Base-by-base conservation (phyloP, 208 protist genomes). In the Leishmania aethiopica region DNA sequence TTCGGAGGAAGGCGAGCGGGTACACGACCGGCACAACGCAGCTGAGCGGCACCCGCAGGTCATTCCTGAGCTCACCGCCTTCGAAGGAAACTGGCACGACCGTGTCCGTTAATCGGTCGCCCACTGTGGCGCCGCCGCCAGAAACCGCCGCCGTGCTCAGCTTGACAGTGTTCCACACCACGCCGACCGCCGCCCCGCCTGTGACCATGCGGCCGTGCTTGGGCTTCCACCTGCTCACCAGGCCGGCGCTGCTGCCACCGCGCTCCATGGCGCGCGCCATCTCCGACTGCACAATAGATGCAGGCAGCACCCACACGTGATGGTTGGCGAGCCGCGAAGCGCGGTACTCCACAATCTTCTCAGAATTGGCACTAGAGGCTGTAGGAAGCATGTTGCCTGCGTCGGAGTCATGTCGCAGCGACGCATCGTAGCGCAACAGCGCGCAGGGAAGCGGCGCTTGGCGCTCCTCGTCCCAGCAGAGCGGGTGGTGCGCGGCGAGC, bases 11-110 rank as follows among this genome's bases (percentile, higher is more conserved):
- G 19, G 81, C 70, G 13, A 93, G 76, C 1, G 94, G 92, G 74
- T 93, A 93, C 55, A 90, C 83, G 8, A 92, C 94, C 19, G 92
- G 94, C 77, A 94, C 84, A 17, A 97, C 89, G 42, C 85, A 91
- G 75, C 73, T 87, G 62, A 95, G 84, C 25, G 94, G 94, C n/a
- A 95, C 81, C 4, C 77, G 66, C 45, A 97, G 79, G 25, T 89
- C 84, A 70, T 95, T 97, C 53, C 78, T 81, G 0, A 95, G 74
- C 62, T 94, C 87, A 35, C 89, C 89, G 59, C 82, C 84, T 76
- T 90, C 86, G 77, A 95, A 97, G 17, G 75, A 81, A 8, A 96
- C 78, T 22, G 89, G 81, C 10, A 92, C 88, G 35, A 80, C 77
- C 7, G 86, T 84, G n/a, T 69, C 37, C 15, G 78, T 78, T 25